These are phyloP conservation scores for Eucalyptus tenuipes DNA, from an alignment of 345 rosid species.

Conservation along the genomic window DNA sequence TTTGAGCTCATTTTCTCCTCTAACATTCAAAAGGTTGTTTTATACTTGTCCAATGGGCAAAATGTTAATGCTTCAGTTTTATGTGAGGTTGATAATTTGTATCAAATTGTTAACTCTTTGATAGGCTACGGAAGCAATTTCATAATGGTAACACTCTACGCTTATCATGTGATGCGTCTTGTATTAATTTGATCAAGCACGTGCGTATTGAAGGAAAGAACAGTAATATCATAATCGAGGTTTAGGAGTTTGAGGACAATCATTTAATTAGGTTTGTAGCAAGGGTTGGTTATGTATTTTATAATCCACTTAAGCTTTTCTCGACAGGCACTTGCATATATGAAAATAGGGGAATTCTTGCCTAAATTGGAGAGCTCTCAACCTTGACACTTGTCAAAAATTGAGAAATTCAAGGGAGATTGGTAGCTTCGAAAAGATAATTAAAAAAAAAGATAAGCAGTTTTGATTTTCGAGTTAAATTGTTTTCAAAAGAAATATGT, in stretches of 20 bases:
- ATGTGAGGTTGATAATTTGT: background rate
- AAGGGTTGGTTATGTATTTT: too few relatives aligned
- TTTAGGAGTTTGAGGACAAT: background rate
- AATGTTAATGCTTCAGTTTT: background rate
- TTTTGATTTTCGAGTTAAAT: background rate
- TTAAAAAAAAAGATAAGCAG: background rate
- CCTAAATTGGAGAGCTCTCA: background rate
- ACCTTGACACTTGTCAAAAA: background rate
- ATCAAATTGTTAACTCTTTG: background rate
- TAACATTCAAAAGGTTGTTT: background rate
- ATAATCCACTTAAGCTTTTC: too few relatives aligned
- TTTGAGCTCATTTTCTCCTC: background rate
- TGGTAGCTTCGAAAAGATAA: rapidly evolving
- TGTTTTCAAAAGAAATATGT: background rate
- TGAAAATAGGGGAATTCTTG: too few relatives aligned
- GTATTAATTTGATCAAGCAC: background rate
- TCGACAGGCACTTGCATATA: rapidly evolving
- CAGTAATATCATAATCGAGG: background rate
- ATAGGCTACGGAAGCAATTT: background rate
- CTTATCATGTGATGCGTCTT: background rate
- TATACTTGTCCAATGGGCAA: background rate
- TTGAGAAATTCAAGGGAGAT: background rate
- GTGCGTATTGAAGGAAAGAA: background rate
- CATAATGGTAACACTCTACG: background rate
- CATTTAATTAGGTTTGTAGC: background rate